Conservation (phyloP, 495 filamentous ascomycete species). For the Talaromyces proteolyticus region DNA sequence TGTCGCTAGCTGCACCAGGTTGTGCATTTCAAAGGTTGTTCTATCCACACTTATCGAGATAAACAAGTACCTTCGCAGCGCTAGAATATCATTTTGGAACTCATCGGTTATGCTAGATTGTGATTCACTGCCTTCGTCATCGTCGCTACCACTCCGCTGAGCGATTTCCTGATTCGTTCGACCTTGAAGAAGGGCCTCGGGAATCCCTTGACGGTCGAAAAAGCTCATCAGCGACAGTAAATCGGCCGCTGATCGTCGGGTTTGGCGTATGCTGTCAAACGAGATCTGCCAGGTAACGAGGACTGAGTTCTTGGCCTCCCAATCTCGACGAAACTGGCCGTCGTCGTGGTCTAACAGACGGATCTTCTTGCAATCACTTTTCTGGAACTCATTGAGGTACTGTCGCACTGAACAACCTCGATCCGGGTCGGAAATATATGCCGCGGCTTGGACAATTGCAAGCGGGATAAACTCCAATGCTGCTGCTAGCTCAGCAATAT, state of each 20-base stretch:
- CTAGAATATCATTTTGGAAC: slow-evolving; percentile 14
- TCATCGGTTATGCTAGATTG: slow-evolving; percentile 4
- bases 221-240: slow-evolving; percentile 26
- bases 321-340: slow-evolving; percentile 31
- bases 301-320: slow-evolving; percentile 32
- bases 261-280: slow-evolving; percentile 33
- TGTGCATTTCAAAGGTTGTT: slow-evolving; percentile 37
- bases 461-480: too few species aligned
- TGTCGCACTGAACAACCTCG: slow-evolving; percentile 16
- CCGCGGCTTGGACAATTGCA: too few species aligned
- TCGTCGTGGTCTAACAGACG: slow-evolving; percentile 29
- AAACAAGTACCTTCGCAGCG: slow-evolving; percentile 21
- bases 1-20: slow-evolving; percentile 38
- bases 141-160: slow-evolving; percentile 15
- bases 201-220: slow-evolving; percentile 24
- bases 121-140: slow-evolving; percentile 22
- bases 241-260: slow-evolving; percentile 14
- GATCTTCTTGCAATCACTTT: slow-evolving; percentile 26
- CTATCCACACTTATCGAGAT: slow-evolving; percentile 13
- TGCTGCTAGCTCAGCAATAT: too few species aligned
- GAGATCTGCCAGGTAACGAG: slow-evolving; percentile 41
- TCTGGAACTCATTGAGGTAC: slow-evolving; percentile 32
- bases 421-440: slow-evolving; percentile 16
- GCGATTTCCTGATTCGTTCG: slow-evolving; percentile 23
- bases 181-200: slow-evolving; percentile 15